These are phyloP conservation scores for Salvia rosmarinus DNA, from an alignment of 257 asterid species.

Conservation along the genomic window DNA sequence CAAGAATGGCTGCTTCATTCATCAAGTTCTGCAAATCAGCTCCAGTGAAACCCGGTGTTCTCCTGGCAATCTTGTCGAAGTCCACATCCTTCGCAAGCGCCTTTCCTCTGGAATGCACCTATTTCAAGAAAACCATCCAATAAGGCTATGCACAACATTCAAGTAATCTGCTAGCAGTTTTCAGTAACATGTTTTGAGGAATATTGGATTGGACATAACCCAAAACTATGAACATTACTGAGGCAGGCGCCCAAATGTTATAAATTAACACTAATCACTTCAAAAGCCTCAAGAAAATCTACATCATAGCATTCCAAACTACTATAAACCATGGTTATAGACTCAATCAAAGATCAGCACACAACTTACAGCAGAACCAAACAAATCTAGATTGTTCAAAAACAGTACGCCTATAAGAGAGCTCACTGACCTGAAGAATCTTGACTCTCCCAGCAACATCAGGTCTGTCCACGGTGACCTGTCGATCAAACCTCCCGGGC, in stretches of 20 bases:
- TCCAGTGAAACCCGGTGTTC: constrained; percentile 99
- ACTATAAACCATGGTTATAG: not conserved
- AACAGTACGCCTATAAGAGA: not conserved
- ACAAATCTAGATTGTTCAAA: not conserved
- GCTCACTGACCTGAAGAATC: constrained; percentile 78
- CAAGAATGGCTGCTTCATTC: constrained; percentile 99
- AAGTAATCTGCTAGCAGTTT: not conserved
- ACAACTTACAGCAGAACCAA: not conserved
- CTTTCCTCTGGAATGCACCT: constrained; percentile 97
- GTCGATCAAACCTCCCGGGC: constrained; percentile 97
- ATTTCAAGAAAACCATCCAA: not conserved
- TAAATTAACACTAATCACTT: not conserved
- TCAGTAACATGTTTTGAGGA: constrained; percentile 16
- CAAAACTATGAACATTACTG: not conserved
- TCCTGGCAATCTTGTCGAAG: constrained; percentile 88
- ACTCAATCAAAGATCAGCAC: not conserved
- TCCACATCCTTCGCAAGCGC: constrained; percentile 98
- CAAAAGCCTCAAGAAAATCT: not conserved
- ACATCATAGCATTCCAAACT: not conserved
- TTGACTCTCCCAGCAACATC: constrained; percentile 97
- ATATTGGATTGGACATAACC: not conserved
- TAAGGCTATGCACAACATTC: not conserved
- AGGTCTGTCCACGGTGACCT: constrained; percentile 95
- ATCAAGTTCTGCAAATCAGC: constrained; percentile 97
- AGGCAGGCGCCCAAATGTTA: not conserved